phyloP scores from a whole-genome alignment of 2,329 filamentous ascomycete genomes.

The Thielaviopsis euricoi region DNA sequence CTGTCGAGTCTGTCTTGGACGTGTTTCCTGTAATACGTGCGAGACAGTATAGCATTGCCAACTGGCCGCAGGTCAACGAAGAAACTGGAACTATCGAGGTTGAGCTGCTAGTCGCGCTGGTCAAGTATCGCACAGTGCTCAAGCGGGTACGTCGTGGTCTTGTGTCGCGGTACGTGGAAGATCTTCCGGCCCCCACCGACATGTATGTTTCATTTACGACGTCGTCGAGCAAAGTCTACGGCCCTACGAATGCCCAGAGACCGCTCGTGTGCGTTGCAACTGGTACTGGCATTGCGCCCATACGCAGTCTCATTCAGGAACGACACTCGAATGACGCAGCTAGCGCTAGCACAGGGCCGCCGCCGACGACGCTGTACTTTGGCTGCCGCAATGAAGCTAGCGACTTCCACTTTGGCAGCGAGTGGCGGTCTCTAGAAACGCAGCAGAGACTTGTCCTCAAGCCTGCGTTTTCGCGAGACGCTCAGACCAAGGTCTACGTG shows the following conservation, averaged over 20 bases:
- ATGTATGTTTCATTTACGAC: slow-evolving; percentile 7
- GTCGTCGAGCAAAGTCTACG: slow-evolving; percentile 35
- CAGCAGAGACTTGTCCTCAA: slow-evolving; percentile 19
- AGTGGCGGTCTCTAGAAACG: slow-evolving; percentile 39
- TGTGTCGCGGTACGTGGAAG: slow-evolving; percentile 71
- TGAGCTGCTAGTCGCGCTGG: slow-evolving; percentile 69
- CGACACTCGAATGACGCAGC: slow-evolving; percentile 29
- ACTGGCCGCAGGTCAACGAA: slow-evolving; percentile 18
- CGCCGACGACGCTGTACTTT: slow-evolving; percentile 51
- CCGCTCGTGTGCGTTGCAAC: slow-evolving; percentile 68
- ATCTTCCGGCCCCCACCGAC: slow-evolving; percentile 32
- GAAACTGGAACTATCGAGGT: slow-evolving; percentile 24
- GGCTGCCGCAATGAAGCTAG: slow-evolving; percentile 59
- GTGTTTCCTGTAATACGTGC: slow-evolving; percentile 70
- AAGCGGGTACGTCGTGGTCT: slow-evolving; percentile 72
- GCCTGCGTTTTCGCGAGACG: slow-evolving; percentile 31
- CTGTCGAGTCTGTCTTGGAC: slow-evolving; percentile 53
- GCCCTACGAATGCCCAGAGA: slow-evolving; percentile 25
- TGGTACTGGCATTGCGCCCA: slow-evolving; percentile 74
- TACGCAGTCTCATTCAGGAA: slow-evolving; percentile 66
- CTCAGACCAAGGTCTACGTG: slow-evolving; percentile 29
- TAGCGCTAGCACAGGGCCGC: slow-evolving; percentile 12
- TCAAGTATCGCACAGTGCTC: slow-evolving; percentile 80
- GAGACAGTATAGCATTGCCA: slow-evolving; percentile 88
- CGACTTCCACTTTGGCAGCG: slow-evolving; percentile 68